These are phyloP conservation scores for Aquilaria sinensis DNA, from an alignment of 345 rosid genomes.

Conservation along the genomic window DNA sequence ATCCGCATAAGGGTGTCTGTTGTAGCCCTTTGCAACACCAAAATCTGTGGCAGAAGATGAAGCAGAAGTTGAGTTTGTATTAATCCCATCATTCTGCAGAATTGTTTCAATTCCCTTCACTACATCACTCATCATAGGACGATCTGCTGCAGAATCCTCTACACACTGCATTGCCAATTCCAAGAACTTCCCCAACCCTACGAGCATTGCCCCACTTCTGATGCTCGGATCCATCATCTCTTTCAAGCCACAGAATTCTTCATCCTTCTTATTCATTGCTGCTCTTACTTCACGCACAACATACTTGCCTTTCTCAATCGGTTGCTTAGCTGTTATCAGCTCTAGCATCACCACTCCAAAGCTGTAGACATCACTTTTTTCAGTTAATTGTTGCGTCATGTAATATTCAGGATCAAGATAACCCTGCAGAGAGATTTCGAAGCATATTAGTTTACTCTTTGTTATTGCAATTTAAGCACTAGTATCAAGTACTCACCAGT, in stretches of 20 bases:
- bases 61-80: conserved; percentile 65
- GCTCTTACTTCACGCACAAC: conserved; percentile 70
- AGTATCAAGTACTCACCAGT: conserved; percentile 37
- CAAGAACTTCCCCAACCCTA: conserved; percentile 56
- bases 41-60: conserved; percentile 78
- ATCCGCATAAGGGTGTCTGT: conserved; percentile 39
- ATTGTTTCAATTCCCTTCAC: conserved; percentile 75
- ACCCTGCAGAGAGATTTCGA: conserved; percentile 45
- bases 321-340: conserved; percentile 71
- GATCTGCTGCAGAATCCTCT: conserved; percentile 74
- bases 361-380: conserved; percentile 93
- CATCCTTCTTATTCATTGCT: conserved; percentile 46
- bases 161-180: conserved; percentile 81
- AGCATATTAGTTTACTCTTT: too few relatives aligned
- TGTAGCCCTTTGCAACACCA: conserved; percentile 35
- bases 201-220: conserved; percentile 32
- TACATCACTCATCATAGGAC: conserved; percentile 85
- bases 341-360: conserved; percentile 93
- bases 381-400: conserved; percentile 90
- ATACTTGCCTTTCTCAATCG: conserved; percentile 86
- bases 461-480: too few relatives aligned
- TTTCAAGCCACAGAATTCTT: conserved; percentile 53
- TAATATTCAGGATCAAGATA: conserved; percentile 97
- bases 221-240: conserved; percentile 63
- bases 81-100: conserved; percentile 59